A percentile compares a stretch with the other conserved stretches of the same genome.
These are phyloP conservation scores for Kodamaea fungicola DNA, from an alignment of 1,139 yeast genomes.

Conservation along the genomic window DNA sequence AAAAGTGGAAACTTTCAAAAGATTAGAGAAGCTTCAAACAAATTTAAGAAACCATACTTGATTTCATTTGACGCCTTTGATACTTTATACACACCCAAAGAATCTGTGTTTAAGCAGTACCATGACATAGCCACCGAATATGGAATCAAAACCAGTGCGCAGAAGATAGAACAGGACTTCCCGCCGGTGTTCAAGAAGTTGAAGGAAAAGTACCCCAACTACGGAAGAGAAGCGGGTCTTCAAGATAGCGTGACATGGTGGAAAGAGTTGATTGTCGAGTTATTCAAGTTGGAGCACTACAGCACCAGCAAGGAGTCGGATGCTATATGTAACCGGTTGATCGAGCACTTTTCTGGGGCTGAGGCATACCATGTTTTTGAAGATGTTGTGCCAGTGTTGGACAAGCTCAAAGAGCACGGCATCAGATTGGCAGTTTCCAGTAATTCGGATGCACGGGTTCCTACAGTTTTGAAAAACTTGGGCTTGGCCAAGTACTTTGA, in stretches of 20 bases:
- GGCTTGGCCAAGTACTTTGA: slow-evolving; percentile 39
- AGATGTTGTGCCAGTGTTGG: slow-evolving; percentile 51
- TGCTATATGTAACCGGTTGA: slow-evolving; percentile 35
- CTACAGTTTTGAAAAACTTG: slow-evolving; percentile 42
- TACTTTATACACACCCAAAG: slow-evolving; percentile 57
- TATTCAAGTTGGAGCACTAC: slow-evolving; percentile 34
- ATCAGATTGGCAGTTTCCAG: slow-evolving; percentile 47
- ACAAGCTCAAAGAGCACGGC: slow-evolving; percentile 25
- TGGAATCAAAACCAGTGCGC: slow-evolving; percentile 37
- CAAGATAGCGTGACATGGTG: slow-evolving; percentile 51
- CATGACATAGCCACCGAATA: slow-evolving; percentile 42
- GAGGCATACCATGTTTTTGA: slow-evolving; percentile 53
- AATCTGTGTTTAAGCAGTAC: slow-evolving; percentile 53
- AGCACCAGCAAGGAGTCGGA: slow-evolving; percentile 15
- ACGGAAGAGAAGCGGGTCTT: slow-evolving; percentile 46
- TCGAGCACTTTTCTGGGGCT: slow-evolving; percentile 43
- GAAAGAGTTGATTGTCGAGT: slow-evolving; percentile 43
- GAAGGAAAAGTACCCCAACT: slow-evolving; percentile 48
- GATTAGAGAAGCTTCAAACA: slow-evolving; percentile 27
- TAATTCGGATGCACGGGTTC: slow-evolving; percentile 58
- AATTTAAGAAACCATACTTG: slow-evolving; percentile 43
- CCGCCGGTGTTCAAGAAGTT: slow-evolving; percentile 26
- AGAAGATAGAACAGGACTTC: slow-evolving; percentile 25
- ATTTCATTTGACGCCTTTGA: slow-evolving; percentile 68
- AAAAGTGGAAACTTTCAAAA: slow-evolving; percentile 20